phyloP scores from a whole-genome alignment of 805 yeast genomes.

The Candida argentea region DNA sequence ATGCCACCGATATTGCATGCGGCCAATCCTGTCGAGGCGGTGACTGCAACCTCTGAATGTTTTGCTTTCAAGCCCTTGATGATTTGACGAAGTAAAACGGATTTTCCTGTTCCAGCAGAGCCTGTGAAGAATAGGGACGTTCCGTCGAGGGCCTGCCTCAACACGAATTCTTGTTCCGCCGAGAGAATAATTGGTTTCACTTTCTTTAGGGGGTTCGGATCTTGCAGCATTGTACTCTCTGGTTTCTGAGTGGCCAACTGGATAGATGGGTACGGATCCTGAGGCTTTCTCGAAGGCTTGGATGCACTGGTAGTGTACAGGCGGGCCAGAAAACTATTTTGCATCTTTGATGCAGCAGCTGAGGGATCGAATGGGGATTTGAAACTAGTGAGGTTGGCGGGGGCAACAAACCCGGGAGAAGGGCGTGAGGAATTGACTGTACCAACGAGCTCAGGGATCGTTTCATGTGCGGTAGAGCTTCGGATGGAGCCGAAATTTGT shows the following conservation, averaged over 20 bases:
- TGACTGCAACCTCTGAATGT: constrained; percentile 53
- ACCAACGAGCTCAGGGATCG: no score
- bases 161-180: constrained; percentile 55
- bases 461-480: no score
- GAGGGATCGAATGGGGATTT: no score
- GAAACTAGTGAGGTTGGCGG: no score
- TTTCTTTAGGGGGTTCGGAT: constrained; percentile 9
- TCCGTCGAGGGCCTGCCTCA: constrained; percentile 55
- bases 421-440: no score
- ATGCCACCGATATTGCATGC: constrained; percentile 76
- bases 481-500: no score
- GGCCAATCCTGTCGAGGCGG: constrained; percentile 81
- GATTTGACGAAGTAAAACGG: constrained; percentile 63
- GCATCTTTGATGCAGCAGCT: no score
- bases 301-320: no score
- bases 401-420: no score
- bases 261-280: constrained; percentile 11
- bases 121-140: constrained; percentile 84
- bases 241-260: constrained; percentile 20
- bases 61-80: constrained; percentile 41
- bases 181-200: constrained; percentile 30
- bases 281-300: neutral
- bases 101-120: constrained; percentile 97
- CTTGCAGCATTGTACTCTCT: constrained; percentile 1
- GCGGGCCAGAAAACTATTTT: no score